Conservation (phyloP, 192 early-diverging fungal genomes). For the Geosiphon pyriformis region DNA sequence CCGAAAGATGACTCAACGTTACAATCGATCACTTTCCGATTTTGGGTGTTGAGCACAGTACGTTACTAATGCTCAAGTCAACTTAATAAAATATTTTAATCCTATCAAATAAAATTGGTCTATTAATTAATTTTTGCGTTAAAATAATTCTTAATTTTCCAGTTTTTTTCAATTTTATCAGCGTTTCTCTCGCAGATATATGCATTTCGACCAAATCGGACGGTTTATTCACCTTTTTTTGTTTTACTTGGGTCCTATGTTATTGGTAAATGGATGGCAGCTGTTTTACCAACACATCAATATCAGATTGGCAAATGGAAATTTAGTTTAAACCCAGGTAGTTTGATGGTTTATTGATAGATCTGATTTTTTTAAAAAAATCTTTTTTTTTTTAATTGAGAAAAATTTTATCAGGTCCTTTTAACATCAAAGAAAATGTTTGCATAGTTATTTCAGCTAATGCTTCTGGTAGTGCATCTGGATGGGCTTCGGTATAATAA, state of each 20-base stretch:
- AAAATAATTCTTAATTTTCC: not conserved
- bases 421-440: slow-evolving; percentile 66
- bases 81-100: too few species aligned
- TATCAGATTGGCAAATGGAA: slow-evolving; percentile 1
- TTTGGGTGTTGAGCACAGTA: slow-evolving; percentile 40
- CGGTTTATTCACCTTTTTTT: slow-evolving; percentile 31
- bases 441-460: slow-evolving; percentile 51
- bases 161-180: slow-evolving; percentile 31
- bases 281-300: not conserved
- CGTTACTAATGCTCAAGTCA: too few species aligned
- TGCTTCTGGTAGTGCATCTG: slow-evolving; percentile 41
- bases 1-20: slow-evolving; percentile 37
- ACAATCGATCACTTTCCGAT: slow-evolving; percentile 43
- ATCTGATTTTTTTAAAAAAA: too few species aligned
- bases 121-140: too few species aligned
- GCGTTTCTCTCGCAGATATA: slow-evolving; percentile 34
- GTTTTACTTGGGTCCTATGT: slow-evolving; percentile 32
- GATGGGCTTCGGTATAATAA: slow-evolving; percentile 49
- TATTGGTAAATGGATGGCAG: slow-evolving; percentile 30
- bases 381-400: not conserved
- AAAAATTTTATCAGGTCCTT: slow-evolving; percentile 28
- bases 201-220: slow-evolving; percentile 32
- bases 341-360: not conserved
- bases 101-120: not conserved
- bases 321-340: slow-evolving; percentile 19